Conservation (phyloP, 2,329 filamentous ascomycete species). For the Dendrostoma leiphaemia region DNA sequence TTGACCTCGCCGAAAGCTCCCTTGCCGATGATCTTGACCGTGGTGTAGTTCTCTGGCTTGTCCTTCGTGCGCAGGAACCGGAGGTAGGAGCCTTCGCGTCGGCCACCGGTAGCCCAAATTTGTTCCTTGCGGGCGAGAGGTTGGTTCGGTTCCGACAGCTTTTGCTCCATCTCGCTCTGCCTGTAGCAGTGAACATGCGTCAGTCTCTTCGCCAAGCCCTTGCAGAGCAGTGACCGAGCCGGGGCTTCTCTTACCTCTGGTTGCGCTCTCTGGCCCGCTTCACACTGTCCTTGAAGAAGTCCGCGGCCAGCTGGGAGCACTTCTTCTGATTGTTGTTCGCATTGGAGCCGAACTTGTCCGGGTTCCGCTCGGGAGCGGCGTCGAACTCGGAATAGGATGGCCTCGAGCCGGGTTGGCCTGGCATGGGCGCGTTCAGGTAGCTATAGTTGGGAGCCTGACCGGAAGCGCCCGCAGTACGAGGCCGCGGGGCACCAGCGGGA, state of each 20-base stretch:
- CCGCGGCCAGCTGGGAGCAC: constrained; percentile 69
- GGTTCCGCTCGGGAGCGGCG: constrained; percentile 79
- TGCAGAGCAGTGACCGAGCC: background rate
- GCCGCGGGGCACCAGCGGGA: constrained; percentile 62
- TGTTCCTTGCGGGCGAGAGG: constrained; percentile 75
- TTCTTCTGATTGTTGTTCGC: constrained; percentile 70
- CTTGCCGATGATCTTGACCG: constrained; percentile 97
- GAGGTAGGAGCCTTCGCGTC: constrained; percentile 88
- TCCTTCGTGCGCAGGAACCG: constrained; percentile 93
- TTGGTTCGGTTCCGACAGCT: constrained; percentile 74
- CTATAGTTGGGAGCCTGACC: constrained; percentile 61
- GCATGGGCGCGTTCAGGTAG: constrained; percentile 69
- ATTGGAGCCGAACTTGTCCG: constrained; percentile 69
- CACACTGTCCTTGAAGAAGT: constrained; percentile 99
- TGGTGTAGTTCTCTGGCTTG: constrained; percentile 90
- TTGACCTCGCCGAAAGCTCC: constrained; percentile 98
- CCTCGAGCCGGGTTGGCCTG: constrained; percentile 49
- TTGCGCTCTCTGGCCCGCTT: constrained; percentile 94
- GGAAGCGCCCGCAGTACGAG: constrained; percentile 75
- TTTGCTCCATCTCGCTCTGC: constrained; percentile 87
- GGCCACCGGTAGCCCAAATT: constrained; percentile 79
- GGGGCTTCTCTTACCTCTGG: constrained; percentile 65
- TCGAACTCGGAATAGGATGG: constrained; percentile 67
- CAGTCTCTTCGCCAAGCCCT: background rate
- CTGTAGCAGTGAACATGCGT: constrained; percentile 42